Evolutionary conservation across 805 yeast species (phyloP).

Genomic region (Saccharomyces paradoxus): DNA sequence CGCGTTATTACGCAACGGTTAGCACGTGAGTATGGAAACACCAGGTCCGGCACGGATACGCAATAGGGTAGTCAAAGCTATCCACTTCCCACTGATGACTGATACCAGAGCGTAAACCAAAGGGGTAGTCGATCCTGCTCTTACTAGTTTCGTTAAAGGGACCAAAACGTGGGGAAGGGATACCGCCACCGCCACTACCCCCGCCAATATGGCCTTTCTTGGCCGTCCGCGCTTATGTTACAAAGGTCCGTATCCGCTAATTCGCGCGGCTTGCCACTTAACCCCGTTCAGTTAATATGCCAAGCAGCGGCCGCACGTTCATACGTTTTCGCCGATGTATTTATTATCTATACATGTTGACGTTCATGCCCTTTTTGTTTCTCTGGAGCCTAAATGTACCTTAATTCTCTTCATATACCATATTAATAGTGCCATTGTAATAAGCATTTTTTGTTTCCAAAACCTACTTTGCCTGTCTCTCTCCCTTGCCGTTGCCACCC

Average conservation of each 20-base stretch:
- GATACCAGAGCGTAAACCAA: neutral
- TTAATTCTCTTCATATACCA: neutral
- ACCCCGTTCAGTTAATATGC: neutral
- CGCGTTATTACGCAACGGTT: neutral
- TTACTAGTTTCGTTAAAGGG: neutral
- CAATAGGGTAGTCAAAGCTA: no score
- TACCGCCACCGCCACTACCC: neutral
- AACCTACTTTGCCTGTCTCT: neutral
- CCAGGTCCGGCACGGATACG: neutral
- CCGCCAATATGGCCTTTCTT: neutral
- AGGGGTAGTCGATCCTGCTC: neutral
- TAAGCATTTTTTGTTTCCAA: neutral
- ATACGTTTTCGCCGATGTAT: neutral
- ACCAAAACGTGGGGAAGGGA: neutral
- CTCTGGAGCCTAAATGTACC: neutral
- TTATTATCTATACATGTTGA: neutral
- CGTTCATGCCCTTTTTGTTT: neutral
- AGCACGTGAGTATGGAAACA: neutral
- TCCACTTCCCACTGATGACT: no score
- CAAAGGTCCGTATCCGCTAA: neutral
- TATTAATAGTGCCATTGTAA: neutral
- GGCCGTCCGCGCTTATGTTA: neutral
- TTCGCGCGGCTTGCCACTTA: neutral
- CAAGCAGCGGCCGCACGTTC: neutral
- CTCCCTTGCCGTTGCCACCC: neutral